Base-by-base conservation (phyloP, 331 rosid species). In the Spiraea crenata region DNA sequence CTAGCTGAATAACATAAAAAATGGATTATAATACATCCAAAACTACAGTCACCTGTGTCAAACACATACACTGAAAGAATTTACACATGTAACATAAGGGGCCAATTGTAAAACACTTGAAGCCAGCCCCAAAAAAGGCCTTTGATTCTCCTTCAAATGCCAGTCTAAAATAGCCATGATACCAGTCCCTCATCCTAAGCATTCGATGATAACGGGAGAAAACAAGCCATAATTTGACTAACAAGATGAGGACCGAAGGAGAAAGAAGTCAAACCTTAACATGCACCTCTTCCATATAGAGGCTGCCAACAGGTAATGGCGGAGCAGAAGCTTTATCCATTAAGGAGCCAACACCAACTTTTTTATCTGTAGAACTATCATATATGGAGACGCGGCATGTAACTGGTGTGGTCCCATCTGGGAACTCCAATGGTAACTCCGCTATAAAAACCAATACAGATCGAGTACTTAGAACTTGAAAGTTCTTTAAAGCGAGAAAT, bases 291-390 rank as follows among this genome's bases (percentile, higher is more conserved):
- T 95, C 99, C 98, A 91, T 95, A 75, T 95, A 95, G 71, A 89
- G 85, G 85, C 99, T 95, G 42, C 92, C 86, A 56, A 65, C 59
- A 60, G 95, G 90, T 67, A 95, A 74, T 46, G 96, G 86, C 52
- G 98, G 99, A 76, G 96, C 95, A 71, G 87, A 89, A 67, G 99
- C 98, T 92, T 82, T 95, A 39, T 95, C 95, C 99, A 95, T 87
- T 58, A 88, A 85, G 35, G 92, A 79, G 65, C 99, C 96, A 5
- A 91, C 96, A 31, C 98, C 99, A 66, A 89, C 99, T 77, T 91
- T 95, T 81, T 91, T 95, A 67, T 85, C 89, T 0, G 89, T 74
- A 44, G 99, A 87, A 76, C 96, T 86, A 80, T 91, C 99, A 57
- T 91, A 95, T 74, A 95, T 77, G 64, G 96, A 89, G 65, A 95